Percentiles rank a stretch among this genome's conserved stretches.
These are phyloP conservation scores for Trichocladium uniseriatum DNA, from an alignment of 495 filamentous ascomycete genomes.

Conservation along the genomic window DNA sequence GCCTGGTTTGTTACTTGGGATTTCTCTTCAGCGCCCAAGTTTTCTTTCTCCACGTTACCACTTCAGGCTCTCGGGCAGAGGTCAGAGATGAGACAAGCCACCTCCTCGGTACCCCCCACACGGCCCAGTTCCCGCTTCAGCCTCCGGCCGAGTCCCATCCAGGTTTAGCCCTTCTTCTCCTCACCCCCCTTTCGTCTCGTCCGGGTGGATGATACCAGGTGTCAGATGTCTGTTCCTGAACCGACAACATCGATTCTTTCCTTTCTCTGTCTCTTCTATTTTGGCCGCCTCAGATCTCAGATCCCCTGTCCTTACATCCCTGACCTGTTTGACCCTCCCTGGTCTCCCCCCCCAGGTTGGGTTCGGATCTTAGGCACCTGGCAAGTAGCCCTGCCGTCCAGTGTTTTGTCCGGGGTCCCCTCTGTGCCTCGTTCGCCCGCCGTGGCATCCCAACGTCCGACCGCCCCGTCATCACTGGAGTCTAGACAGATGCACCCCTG, in stretches of 20 bases:
- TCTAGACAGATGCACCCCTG: slow-evolving; percentile 40
- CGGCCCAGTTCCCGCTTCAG: slow-evolving; percentile 14
- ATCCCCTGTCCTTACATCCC: slow-evolving; percentile 1
- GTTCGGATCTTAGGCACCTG: slow-evolving; percentile 14
- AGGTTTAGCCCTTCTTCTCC: slow-evolving; percentile 12
- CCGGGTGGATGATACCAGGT: slow-evolving; percentile 7
- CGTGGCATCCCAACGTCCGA: slow-evolving; percentile 7
- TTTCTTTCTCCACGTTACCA: slow-evolving; percentile 14
- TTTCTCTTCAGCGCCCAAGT: slow-evolving; percentile 1
- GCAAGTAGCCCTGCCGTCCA: slow-evolving; percentile 14
- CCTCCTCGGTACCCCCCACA: slow-evolving; percentile 23
- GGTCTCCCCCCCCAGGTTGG: background rate
- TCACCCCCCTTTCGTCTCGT: slow-evolving; percentile 13
- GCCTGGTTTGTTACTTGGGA: background rate
- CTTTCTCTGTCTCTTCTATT: slow-evolving; percentile 7
- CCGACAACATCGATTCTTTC: slow-evolving; percentile 2
- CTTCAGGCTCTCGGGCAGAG: slow-evolving; percentile 8
- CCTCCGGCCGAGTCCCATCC: slow-evolving; percentile 15
- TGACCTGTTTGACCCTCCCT: background rate
- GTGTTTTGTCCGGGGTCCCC: slow-evolving; percentile 21
- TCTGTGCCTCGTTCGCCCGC: slow-evolving; percentile 19
- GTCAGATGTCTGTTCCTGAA: slow-evolving; percentile 4
- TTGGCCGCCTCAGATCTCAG: slow-evolving; percentile 3
- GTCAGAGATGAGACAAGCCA: slow-evolving; percentile 28
- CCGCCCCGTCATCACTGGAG: slow-evolving; percentile 34